Evolutionary conservation across 1,139 yeast genomes (phyloP).

Genomic region (Lodderomyces margitis): DNA sequence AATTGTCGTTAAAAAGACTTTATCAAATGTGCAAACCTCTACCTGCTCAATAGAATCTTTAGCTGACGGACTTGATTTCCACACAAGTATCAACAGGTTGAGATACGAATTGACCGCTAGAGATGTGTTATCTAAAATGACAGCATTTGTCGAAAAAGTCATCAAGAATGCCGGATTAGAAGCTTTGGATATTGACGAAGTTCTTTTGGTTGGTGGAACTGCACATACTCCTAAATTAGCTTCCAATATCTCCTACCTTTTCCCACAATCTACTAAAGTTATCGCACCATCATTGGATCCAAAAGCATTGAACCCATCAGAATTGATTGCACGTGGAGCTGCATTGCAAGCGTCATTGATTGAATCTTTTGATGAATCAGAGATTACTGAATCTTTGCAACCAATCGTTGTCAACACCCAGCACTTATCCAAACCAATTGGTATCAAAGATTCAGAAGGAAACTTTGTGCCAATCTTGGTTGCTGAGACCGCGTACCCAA

Average conservation of each 20-base stretch:
- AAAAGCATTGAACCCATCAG: conserved; percentile 85
- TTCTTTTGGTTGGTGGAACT: conserved; percentile 90
- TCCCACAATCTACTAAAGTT: conserved; percentile 78
- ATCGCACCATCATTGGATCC: conserved; percentile 75
- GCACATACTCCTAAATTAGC: conserved; percentile 92
- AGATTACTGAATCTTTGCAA: conserved; percentile 78
- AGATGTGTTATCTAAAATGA: conserved; percentile 71
- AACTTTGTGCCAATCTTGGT: conserved; percentile 72
- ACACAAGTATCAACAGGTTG: conserved; percentile 88
- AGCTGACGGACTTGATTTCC: conserved; percentile 92
- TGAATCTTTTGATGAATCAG: conserved; percentile 81
- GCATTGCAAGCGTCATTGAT: conserved; percentile 94
- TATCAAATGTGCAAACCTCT: conserved; percentile 85
- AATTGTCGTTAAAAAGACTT: conserved; percentile 83
- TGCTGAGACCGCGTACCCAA: conserved; percentile 89
- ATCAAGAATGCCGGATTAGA: conserved; percentile 84
- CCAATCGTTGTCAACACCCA: conserved; percentile 88
- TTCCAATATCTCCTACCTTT: conserved; percentile 63
- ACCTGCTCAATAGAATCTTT: conserved; percentile 93
- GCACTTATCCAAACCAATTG: conserved; percentile 81
- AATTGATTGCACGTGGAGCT: conserved; percentile 90
- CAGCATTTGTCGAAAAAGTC: conserved; percentile 70
- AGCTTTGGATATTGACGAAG: conserved; percentile 84
- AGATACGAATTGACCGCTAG: conserved; percentile 89
- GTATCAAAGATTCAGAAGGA: conserved; percentile 74